phyloP scores from a whole-genome alignment of 192 early-diverging fungal genomes.

The Umbelopsis sp. region DNA sequence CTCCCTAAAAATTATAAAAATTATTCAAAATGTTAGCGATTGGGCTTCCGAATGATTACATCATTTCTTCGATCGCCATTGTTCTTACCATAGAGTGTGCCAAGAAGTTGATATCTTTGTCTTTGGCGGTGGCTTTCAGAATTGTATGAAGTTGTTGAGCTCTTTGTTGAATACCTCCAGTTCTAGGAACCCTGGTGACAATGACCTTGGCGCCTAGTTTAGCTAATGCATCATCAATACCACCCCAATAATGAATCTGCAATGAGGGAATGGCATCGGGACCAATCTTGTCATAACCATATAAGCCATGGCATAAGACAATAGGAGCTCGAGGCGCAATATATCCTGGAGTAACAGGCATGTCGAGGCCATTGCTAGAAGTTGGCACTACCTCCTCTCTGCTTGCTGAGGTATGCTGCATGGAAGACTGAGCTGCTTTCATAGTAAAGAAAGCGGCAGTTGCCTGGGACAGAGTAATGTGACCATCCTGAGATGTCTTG shows the following conservation, averaged over 20 bases:
- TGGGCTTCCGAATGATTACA: neutral
- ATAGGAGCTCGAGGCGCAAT: constrained; percentile 76
- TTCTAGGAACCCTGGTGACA: constrained; percentile 75
- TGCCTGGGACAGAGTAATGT: neutral
- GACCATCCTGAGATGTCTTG: neutral
- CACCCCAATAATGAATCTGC: constrained; percentile 89
- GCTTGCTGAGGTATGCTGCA: neutral
- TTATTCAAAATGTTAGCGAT: neutral
- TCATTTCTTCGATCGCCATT: neutral
- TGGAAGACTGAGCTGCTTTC: neutral
- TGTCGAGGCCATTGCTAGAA: neutral
- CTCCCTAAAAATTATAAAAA: constrained; percentile 60
- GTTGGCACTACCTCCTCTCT: neutral
- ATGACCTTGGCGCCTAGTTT: constrained; percentile 82
- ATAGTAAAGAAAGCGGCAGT: constrained; percentile 2
- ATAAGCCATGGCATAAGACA: constrained; percentile 89
- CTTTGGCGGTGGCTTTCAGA: constrained; percentile 57
- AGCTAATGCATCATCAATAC: constrained; percentile 75
- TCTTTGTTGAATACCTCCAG: constrained; percentile 71
- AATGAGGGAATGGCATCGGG: constrained; percentile 74
- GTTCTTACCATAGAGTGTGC: constrained; percentile 87
- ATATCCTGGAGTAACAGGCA: constrained; percentile 66
- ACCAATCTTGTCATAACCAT: constrained; percentile 88
- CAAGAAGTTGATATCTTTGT: constrained; percentile 78
- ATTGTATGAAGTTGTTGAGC: constrained; percentile 76